phyloP scores from a whole-genome alignment of 192 early-diverging fungal genomes.

The Coemansia sp. region DNA sequence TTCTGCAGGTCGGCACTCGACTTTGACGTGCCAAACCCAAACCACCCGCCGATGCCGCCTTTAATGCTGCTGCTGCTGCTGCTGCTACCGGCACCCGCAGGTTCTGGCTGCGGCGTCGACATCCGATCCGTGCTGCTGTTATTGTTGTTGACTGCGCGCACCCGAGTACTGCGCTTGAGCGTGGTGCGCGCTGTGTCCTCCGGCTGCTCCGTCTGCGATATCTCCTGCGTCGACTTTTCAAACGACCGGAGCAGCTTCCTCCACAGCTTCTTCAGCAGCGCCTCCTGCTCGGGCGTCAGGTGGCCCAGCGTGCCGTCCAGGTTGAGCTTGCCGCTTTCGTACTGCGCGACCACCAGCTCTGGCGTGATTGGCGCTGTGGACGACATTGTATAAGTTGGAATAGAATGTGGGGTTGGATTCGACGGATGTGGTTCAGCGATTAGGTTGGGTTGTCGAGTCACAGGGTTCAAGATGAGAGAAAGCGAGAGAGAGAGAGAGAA shows the following conservation, averaged over 20 bases:
- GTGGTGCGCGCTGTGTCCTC: not conserved
- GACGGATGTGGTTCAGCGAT: too few relatives aligned
- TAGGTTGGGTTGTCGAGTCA: too few relatives aligned
- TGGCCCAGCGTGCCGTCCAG: conserved; percentile 54
- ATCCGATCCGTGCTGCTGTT: conserved; percentile 1
- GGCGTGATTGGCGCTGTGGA: not conserved
- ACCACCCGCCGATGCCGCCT: conserved; percentile 24
- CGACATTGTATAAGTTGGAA: not conserved
- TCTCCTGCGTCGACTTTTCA: conserved; percentile 14
- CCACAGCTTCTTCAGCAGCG: conserved; percentile 57
- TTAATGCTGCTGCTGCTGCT: not conserved
- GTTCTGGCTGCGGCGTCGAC: conserved; percentile 12
- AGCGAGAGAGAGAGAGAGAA: too few relatives aligned
- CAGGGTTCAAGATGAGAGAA: too few relatives aligned
- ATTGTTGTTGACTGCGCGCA: not conserved
- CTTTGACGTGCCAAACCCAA: conserved; percentile 35
- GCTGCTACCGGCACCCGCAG: conserved; percentile 2
- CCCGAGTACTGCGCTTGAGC: conserved; percentile 23
- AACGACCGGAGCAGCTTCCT: conserved; percentile 46
- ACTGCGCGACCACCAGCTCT: conserved; percentile 39
- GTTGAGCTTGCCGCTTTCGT: conserved; percentile 37
- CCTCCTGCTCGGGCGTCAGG: conserved; percentile 51
- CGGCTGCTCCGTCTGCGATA: conserved; percentile 10
- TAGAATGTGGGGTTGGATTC: not conserved
- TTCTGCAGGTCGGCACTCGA: conserved; percentile 7